Base-by-base conservation (phyloP, 345 rosid genomes). In the Eutrema yunnanense region DNA sequence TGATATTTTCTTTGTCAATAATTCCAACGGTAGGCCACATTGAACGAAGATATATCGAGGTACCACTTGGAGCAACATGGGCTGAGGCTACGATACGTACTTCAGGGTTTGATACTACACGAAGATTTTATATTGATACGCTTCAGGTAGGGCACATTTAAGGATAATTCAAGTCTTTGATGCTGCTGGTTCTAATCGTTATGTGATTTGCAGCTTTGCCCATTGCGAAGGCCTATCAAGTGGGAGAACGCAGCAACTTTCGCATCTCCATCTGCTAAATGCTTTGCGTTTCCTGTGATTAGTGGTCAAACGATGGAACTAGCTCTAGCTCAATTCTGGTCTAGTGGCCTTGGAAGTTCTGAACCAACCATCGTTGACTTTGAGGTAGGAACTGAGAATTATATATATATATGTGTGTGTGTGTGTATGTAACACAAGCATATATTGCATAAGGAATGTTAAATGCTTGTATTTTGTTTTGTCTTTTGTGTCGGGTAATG, bases 271-370 rank as follows among this genome's bases (percentile, higher is more conserved):
- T 75, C 86, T 73, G 68, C 88, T 77, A 85, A 92, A 85, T 86
- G 88, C 78, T 95, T 87, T 80, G 27, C 90, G 40, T 88, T 95
- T 75, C 88, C 90, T 63, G 94, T 90, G 49, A 85, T 85, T 74
- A 82, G 90, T 81, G 98, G 99, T 72, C 92, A 81, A 81, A 92
- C 97, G 40, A 86, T 90, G 96, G 99, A 95, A 81, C 83, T 95
- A 74, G 88, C 87, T 62, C 68, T 95, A 77, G 97, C 99, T 76
- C 99, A 92, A 79, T 95, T 90, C 79, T 92, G 99, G 98, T 87
- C 97, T 59, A 95, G 99, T 80, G 99, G 99, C 71, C 81, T 90
- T 62, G 99, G 96, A 73, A 95, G 98, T 83, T 85, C 80, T 71
- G 96, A 92, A 81, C 83, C 84, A 55, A 78, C 99, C 63, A 29